Conservation (phyloP, 208 protist genomes). For the Acanthamoeba lugdunensis region DNA sequence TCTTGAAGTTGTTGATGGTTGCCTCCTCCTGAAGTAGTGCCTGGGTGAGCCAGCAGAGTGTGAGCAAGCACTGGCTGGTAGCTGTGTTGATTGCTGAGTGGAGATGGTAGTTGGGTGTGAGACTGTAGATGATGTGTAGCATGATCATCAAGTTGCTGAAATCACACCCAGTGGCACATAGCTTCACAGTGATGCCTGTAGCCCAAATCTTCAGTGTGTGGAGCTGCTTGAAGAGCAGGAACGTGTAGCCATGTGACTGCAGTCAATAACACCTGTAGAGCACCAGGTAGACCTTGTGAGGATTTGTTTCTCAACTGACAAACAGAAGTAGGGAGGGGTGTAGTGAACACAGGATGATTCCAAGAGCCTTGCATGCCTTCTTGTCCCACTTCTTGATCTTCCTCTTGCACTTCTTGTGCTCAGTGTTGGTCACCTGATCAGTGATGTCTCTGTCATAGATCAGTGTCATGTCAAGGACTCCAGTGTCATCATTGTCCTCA, state of each 20-base stretch:
- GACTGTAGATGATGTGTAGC: background rate
- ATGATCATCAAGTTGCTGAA: background rate
- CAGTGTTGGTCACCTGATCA: background rate
- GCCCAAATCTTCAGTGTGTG: background rate
- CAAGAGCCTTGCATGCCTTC: background rate
- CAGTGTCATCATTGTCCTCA: background rate
- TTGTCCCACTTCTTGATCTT: slow-evolving; percentile 54
- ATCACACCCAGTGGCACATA: background rate
- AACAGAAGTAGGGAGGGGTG: background rate
- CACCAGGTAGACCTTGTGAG: background rate
- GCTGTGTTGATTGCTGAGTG: slow-evolving; percentile 17
- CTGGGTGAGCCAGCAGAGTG: background rate
- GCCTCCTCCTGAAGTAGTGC: slow-evolving; percentile 8
- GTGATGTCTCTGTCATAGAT: background rate
- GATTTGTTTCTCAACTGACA: background rate
- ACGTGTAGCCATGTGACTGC: background rate
- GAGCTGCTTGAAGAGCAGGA: slow-evolving; percentile 4
- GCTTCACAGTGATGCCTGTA: background rate
- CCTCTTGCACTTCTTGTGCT: slow-evolving; percentile 31
- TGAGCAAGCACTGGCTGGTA: background rate
- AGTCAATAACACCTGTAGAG: slow-evolving; percentile 1
- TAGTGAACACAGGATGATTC: slow-evolving; percentile 5
- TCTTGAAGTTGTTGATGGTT: background rate
- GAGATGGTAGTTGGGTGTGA: background rate
- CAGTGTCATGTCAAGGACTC: background rate